Percentiles rank a stretch among this genome's conserved stretches.
These are phyloP conservation scores for Neurospora tetraspora DNA, from an alignment of 495 filamentous ascomycete genomes.

Conservation along the genomic window DNA sequence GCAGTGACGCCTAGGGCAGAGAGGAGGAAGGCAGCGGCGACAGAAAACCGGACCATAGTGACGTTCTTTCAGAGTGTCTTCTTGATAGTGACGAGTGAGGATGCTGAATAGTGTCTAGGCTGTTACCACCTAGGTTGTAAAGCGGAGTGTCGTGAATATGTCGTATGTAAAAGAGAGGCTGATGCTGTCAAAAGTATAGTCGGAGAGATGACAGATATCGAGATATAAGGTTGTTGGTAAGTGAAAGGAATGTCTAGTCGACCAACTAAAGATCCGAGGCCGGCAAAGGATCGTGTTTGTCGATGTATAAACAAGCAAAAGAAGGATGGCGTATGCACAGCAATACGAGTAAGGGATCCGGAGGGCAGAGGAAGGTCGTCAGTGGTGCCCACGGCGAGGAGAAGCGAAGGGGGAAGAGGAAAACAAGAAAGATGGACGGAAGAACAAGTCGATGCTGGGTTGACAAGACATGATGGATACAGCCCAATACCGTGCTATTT, in stretches of 20 bases:
- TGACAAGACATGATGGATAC: constrained; percentile 3
- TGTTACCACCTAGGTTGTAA: neutral
- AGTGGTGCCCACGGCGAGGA: neutral
- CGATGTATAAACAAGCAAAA: constrained; percentile 1
- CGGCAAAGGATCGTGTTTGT: neutral
- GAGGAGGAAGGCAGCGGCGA: constrained; percentile 23
- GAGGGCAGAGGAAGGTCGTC: neutral
- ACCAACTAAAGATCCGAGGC: neutral
- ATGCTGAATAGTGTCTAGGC: neutral
- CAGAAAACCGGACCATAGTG: constrained; percentile 21
- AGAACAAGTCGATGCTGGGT: constrained; percentile 6
- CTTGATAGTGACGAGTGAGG: neutral
- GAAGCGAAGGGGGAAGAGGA: constrained; percentile 5
- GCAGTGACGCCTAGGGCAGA: constrained; percentile 22
- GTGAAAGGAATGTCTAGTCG: neutral
- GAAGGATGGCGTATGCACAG: constrained; percentile 7
- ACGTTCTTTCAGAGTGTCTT: neutral
- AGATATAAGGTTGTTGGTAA: neutral
- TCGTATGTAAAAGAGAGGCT: neutral
- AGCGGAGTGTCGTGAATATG: neutral
- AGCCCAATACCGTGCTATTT: constrained; percentile 15
- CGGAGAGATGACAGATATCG: neutral
- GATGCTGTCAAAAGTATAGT: neutral
- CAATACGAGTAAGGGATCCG: constrained; percentile 2
- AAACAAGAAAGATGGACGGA: constrained; percentile 3